Percentiles rank a stretch among this genome's conserved stretches.
These are phyloP conservation scores for Clavulina sp. DNA, from an alignment of 768 basidiomycete species.

Conservation along the genomic window DNA sequence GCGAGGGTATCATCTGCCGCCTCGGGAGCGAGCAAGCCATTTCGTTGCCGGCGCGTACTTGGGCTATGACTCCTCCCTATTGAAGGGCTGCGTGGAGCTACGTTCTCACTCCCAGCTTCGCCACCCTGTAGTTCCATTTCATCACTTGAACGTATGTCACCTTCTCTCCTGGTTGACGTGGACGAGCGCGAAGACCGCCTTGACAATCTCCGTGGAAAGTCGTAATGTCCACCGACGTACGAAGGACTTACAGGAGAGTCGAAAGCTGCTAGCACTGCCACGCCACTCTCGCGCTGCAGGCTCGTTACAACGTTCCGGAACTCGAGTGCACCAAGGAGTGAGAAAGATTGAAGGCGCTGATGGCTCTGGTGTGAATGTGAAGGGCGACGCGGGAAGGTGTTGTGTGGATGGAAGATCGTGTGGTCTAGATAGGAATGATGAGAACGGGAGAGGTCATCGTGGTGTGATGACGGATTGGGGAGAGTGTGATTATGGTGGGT, in stretches of 20 bases:
- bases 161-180: too few relatives aligned
- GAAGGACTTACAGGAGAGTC: slow-evolving; percentile 34
- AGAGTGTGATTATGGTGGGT: too few relatives aligned
- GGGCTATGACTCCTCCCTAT: too few relatives aligned
- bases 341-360: slow-evolving; percentile 61
- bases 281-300: slow-evolving; percentile 50
- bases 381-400: slow-evolving; percentile 12
- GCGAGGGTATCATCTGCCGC: too few relatives aligned
- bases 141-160: too few relatives aligned
- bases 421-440: slow-evolving; percentile 25
- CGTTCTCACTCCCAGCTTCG: too few relatives aligned
- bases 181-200: too few relatives aligned
- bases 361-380: slow-evolving; percentile 16
- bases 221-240: slow-evolving; percentile 58
- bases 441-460: neutral
- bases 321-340: slow-evolving; percentile 86
- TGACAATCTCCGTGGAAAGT: too few relatives aligned
- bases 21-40: too few relatives aligned
- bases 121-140: too few relatives aligned
- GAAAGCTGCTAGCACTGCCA: slow-evolving; percentile 41
- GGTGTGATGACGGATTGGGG: neutral
- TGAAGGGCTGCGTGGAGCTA: too few relatives aligned
- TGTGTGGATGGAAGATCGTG: slow-evolving; percentile 32
- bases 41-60: too few relatives aligned
- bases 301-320: slow-evolving; percentile 83